These are phyloP conservation scores for Eucalyptus polybractea DNA, from an alignment of 345 rosid genomes.

Conservation along the genomic window DNA sequence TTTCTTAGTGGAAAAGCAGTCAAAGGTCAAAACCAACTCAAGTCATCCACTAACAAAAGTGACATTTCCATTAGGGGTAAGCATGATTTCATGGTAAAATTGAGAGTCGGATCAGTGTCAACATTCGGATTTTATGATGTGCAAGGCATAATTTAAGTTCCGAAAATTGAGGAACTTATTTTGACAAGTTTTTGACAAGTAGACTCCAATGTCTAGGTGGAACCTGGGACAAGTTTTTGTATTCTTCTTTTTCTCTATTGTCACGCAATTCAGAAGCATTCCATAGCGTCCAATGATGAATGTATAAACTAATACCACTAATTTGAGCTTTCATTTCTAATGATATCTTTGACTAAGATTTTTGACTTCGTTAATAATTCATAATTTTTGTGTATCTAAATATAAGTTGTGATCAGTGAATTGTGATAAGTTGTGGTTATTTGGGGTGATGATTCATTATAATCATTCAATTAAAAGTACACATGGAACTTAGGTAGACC, in stretches of 20 bases:
- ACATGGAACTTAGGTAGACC: neutral
- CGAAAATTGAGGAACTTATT: no score
- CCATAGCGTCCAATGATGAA: neutral
- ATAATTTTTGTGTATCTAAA: no score
- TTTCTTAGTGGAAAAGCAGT: neutral
- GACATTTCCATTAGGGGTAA: neutral
- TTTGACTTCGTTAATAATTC: neutral
- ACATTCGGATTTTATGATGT: no score
- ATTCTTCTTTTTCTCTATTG: no score
- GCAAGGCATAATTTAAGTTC: fast-evolving
- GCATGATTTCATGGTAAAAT: no score
- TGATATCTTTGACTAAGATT: neutral
- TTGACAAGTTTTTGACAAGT: no score
- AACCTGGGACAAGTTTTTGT: neutral
- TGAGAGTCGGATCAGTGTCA: neutral
- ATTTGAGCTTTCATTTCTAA: neutral
- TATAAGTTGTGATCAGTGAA: no score
- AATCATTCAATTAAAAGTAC: neutral
- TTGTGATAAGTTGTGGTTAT: no score
- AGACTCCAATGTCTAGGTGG: neutral
- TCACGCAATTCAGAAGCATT: fast-evolving
- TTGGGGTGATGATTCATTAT: no score
- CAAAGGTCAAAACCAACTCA: neutral
- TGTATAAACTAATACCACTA: neutral
- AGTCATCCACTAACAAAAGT: neutral